These are phyloP conservation scores for Apiospora marii DNA, from an alignment of 2,329 filamentous ascomycete genomes.

Conservation along the genomic window DNA sequence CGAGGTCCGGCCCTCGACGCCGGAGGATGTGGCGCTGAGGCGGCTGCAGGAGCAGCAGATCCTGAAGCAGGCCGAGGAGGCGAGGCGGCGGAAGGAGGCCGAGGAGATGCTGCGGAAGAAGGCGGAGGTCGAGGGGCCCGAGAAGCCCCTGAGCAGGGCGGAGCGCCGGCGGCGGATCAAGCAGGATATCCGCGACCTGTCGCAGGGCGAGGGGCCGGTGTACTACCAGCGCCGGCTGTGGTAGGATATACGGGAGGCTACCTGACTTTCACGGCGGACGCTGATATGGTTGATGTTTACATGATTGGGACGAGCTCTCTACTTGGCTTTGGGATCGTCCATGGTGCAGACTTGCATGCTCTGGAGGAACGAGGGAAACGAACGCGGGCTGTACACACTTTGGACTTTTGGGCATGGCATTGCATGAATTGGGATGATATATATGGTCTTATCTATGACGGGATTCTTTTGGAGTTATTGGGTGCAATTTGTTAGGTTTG, in stretches of 20 bases:
- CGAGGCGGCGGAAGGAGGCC: constrained; percentile 39
- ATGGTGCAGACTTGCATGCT: not conserved
- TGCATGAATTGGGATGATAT: constrained; percentile 10
- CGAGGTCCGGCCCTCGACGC: constrained; percentile 11
- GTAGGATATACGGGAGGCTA: constrained; percentile 40
- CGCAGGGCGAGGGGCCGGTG: constrained; percentile 53
- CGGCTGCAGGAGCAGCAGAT: constrained; percentile 28
- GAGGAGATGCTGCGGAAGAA: constrained; percentile 31
- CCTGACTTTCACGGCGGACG: not conserved
- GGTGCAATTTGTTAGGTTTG: not conserved
- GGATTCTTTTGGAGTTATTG: not conserved
- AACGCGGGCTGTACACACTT: not conserved
- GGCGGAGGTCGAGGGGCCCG: constrained; percentile 42
- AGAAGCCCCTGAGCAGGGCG: constrained; percentile 58
- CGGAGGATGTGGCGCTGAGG: constrained; percentile 26
- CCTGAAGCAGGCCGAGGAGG: constrained; percentile 23
- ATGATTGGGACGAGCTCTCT: not conserved
- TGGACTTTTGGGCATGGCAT: not conserved
- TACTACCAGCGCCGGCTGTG: constrained; percentile 65
- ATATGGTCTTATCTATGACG: not conserved
- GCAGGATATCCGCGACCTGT: constrained; percentile 60
- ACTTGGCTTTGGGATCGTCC: not conserved
- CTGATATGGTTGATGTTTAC: not conserved
- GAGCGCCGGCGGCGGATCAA: constrained; percentile 66
- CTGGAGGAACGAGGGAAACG: not conserved